Base-by-base conservation (phyloP, 306 rosid genomes). In the Trifolium fragiferum region DNA sequence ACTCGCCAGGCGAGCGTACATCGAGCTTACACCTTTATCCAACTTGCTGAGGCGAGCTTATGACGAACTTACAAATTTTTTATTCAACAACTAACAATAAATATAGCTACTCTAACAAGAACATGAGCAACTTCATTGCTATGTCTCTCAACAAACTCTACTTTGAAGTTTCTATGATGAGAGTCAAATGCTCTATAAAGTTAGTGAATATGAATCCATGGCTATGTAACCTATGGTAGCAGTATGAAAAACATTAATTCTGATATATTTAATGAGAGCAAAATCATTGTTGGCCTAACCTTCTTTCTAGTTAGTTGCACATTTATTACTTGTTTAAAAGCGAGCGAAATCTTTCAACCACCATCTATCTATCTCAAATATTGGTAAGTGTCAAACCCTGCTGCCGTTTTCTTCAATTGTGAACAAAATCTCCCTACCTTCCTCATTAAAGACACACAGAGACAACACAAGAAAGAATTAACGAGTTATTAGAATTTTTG, bases 211-310 rank as follows among this genome's bases (percentile, higher is more conserved):
- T n/a, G n/a, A n/a, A n/a, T n/a, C n/a, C 30, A 25, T 25, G 30
- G 30, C 3, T 25, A 1, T 25, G 30, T 25, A 2, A 25, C 30
- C 30, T 25, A 25, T 25, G 30, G 30, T 25, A 25, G 30, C 3
- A 25, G 30, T 25, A 25, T 1, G 30, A 25, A 25, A 25, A 27
- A 49, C 51, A 81, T 73, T 55, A 55, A 21, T 18, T 81, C 78
- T 21, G 81, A 78, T 81, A 83, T 77, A 86, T 77, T 77, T 70
- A 76, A 51, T 58, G 79, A 70, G 68, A 50, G 57, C 14, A 66
- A 33, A 43, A 76, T 82, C 88, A 92, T 88, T 47, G 91, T 88
- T 89, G 97, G 89, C 91, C 91, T 86, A 88, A 78, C 93, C 74
- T 80, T 73, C 27, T 43, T 63, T 55, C 21, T 30, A 44, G 32